phyloP scores from a whole-genome alignment of 1,139 yeast species.

The Kodamaea sp. region DNA sequence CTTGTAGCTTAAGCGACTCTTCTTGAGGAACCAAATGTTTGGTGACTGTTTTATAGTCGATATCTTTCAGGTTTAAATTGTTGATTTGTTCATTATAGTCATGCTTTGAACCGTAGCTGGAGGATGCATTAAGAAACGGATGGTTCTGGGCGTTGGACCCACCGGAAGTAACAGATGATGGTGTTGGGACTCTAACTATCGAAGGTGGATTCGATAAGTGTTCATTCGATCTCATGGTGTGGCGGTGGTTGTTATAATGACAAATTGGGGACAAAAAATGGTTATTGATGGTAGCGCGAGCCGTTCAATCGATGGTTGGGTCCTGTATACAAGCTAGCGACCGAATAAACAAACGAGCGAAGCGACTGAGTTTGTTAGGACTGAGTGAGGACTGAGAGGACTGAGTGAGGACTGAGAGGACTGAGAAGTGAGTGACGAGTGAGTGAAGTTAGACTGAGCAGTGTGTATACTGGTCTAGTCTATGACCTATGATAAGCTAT shows the following conservation, averaged over 20 bases:
- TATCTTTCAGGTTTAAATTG: slow-evolving; percentile 13
- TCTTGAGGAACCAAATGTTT: slow-evolving; percentile 36
- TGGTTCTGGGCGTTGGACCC: not conserved
- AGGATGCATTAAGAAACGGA: slow-evolving; percentile 3
- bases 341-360: too few relatives aligned
- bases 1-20: slow-evolving; percentile 49
- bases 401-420: too few relatives aligned
- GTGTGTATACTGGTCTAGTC: too few relatives aligned
- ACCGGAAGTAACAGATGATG: not conserved
- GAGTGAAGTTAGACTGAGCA: too few relatives aligned
- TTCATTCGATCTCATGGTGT: too few relatives aligned
- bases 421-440: too few relatives aligned
- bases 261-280: not conserved
- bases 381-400: too few relatives aligned
- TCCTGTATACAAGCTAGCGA: too few relatives aligned
- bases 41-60: slow-evolving; percentile 30
- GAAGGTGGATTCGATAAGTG: too few relatives aligned
- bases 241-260: not conserved
- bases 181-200: slow-evolving; percentile 2
- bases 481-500: too few relatives aligned
- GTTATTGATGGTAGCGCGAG: not conserved
- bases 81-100: slow-evolving; percentile 8
- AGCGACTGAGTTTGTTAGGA: too few relatives aligned
- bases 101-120: slow-evolving; percentile 6
- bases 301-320: too few relatives aligned